Percentiles rank a stretch among this genome's conserved stretches.
These are phyloP conservation scores for Leishmania tarentolae DNA, from an alignment of 208 protist species.

Conservation along the genomic window DNA sequence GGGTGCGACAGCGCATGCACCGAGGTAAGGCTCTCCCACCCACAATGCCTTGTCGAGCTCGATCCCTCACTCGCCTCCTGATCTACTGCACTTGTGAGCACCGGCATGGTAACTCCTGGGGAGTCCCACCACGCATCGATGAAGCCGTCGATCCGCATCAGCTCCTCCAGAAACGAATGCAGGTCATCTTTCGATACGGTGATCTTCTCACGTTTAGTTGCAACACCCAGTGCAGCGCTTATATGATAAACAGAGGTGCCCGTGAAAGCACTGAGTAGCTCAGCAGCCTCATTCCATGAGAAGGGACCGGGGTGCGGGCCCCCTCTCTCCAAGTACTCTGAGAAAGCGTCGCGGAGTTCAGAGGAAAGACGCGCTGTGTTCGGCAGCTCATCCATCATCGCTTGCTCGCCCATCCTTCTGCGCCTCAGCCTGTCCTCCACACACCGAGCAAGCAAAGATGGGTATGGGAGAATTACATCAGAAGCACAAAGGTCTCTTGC, in stretches of 20 bases:
- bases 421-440: background rate
- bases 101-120: conserved; percentile 8
- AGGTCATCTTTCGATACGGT: background rate
- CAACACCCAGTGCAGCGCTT: background rate
- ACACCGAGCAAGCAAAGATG: background rate
- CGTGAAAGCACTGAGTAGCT: conserved; percentile 15
- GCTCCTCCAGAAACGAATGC: background rate
- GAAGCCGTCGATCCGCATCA: background rate
- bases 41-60: background rate
- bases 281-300: background rate
- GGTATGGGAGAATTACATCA: background rate
- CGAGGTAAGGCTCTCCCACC: background rate
- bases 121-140: conserved; percentile 17
- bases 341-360: background rate
- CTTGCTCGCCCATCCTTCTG: background rate
- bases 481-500: background rate
- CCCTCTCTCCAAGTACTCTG: background rate
- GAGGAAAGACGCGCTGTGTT: background rate
- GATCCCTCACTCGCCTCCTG: background rate
- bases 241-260: conserved; percentile 1
- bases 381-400: background rate
- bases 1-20: background rate
- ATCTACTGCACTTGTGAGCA: background rate
- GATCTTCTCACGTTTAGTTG: background rate
- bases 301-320: background rate